Evolutionary conservation across 495 filamentous ascomycete species (phyloP), one percentile per base, ranked within the genome.

Genomic region (Parathielavia hyrcaniae): DNA sequence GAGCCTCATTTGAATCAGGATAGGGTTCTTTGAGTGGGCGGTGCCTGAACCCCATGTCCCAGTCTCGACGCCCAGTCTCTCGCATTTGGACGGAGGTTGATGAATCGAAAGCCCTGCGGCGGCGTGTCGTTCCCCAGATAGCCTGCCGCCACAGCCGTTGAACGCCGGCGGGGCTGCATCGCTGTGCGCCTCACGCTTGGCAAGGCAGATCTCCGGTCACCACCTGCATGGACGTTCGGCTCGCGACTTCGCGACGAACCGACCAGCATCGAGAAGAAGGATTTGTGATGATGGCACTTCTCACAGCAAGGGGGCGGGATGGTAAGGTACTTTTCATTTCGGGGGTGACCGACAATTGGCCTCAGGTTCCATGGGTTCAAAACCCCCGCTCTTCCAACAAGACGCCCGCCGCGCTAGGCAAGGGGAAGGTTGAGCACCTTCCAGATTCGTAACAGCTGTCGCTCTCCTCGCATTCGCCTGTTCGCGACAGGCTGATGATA

Each of bases 131-230:
- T 52, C 30, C 53, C 63, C 60, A 49, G 35, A 55, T n/a, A 55
- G 56, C 53, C 49, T 50, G 35, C 56, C 62, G 58, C 53, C 43
- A 26, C 32, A 44, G 30, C 59, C 48, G 57, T 58, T 44, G 41
- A 50, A 17, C 17, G 55, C 58, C 55, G 26, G 26, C 26, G 26
- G 26, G 26, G 26, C 26, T 61, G 20, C 32, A 19, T 11, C 35
- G 36, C 47, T 13, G 14, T 14, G n/a, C 44, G 34, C 50, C 48
- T 34, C 30, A 40, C 11, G 5, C 61, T 64, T 65, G 63, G 63
- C 63, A 62, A 60, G 57, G 60, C 60, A 65, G 54, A 64, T 44
- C 53, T 40, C 22, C n/a, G 14, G 38, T 41, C 48, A 17, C 4
- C 41, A 17, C 14, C 47, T 17, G 19, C 19, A 32, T 13, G 4